These are phyloP conservation scores for Rhodotorula sp. DNA, from an alignment of 1,284 basidiomycete genomes.

Conservation along the genomic window DNA sequence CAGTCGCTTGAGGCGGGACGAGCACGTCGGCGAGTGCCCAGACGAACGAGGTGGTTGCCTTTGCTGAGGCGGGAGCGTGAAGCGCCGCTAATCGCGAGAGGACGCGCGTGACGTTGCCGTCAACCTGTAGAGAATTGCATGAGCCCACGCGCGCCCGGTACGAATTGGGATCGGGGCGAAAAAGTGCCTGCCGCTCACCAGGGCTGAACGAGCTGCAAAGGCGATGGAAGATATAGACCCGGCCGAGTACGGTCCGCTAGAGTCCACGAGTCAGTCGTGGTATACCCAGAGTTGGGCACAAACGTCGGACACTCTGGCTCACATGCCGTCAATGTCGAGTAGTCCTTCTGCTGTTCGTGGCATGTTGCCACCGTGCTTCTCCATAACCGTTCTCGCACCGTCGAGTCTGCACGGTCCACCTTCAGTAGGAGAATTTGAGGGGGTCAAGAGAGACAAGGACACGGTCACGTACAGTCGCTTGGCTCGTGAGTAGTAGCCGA, in stretches of 20 bases:
- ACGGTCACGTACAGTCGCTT: conserved; percentile 57
- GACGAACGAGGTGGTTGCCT: conserved; percentile 71
- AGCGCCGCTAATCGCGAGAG: conserved; percentile 65
- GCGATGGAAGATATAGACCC: conserved; percentile 63
- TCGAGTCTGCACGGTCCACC: conserved; percentile 50
- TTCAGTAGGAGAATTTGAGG: background rate
- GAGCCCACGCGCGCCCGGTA: too few relatives aligned
- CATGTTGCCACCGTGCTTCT: conserved; percentile 65
- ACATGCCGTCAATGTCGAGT: conserved; percentile 55
- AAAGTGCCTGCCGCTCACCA: conserved; percentile 51
- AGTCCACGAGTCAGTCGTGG: too few relatives aligned
- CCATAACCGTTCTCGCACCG: conserved; percentile 73
- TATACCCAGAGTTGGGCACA: conserved; percentile 1
- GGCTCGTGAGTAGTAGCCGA: conserved; percentile 89
- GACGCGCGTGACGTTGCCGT: conserved; percentile 70
- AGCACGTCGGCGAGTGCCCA: conserved; percentile 73
- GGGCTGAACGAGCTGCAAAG: conserved; percentile 75
- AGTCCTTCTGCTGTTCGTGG: conserved; percentile 76
- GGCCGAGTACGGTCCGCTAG: conserved; percentile 50
- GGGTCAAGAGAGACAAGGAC: too few relatives aligned
- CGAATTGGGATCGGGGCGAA: background rate
- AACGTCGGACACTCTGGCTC: background rate
- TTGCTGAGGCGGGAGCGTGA: conserved; percentile 74
- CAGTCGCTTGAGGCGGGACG: conserved; percentile 52
- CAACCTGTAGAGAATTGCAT: conserved; percentile 52